These are phyloP conservation scores for Rugonectria rugulosa DNA, from an alignment of 2,329 filamentous ascomycete species.

Conservation along the genomic window DNA sequence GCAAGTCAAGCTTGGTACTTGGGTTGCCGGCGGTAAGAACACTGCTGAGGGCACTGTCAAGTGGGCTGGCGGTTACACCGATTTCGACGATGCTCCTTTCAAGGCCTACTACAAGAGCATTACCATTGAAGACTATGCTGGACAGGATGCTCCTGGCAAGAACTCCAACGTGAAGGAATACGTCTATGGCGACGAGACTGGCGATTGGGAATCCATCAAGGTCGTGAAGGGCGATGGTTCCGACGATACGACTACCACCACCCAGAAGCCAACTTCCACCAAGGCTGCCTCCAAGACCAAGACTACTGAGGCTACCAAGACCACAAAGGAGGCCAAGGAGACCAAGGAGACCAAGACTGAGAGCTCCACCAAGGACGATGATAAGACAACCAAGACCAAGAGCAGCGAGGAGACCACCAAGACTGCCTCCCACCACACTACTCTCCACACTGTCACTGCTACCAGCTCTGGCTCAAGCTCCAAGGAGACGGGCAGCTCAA, in stretches of 20 bases:
- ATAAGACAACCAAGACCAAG: slow-evolving; percentile 17
- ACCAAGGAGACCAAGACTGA: slow-evolving; percentile 12
- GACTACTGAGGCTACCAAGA: slow-evolving; percentile 26
- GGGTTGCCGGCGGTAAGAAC: slow-evolving; percentile 65
- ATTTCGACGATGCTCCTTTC: slow-evolving; percentile 62
- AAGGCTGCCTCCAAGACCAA: slow-evolving; percentile 13
- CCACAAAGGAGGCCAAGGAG: slow-evolving; percentile 27
- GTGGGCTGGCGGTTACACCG: slow-evolving; percentile 69
- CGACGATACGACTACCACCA: slow-evolving; percentile 29
- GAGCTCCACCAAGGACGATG: slow-evolving; percentile 13
- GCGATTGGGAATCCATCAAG: slow-evolving; percentile 60
- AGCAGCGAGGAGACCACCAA: slow-evolving; percentile 21
- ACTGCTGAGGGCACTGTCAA: slow-evolving; percentile 75
- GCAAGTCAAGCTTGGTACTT: slow-evolving; percentile 74
- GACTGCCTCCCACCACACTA: slow-evolving; percentile 24
- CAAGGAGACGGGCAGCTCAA: slow-evolving; percentile 6
- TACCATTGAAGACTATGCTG: slow-evolving; percentile 62
- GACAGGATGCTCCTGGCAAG: slow-evolving; percentile 50
- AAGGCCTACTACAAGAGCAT: slow-evolving; percentile 64
- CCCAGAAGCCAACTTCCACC: background rate
- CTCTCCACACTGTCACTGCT: slow-evolving; percentile 25
- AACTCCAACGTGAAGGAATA: slow-evolving; percentile 57
- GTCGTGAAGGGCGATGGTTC: slow-evolving; percentile 50
- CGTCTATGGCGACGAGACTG: slow-evolving; percentile 57
- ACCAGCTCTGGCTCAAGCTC: slow-evolving; percentile 20